Conservation (phyloP, 192 early-diverging fungal species). For the Endogone sp. region DNA sequence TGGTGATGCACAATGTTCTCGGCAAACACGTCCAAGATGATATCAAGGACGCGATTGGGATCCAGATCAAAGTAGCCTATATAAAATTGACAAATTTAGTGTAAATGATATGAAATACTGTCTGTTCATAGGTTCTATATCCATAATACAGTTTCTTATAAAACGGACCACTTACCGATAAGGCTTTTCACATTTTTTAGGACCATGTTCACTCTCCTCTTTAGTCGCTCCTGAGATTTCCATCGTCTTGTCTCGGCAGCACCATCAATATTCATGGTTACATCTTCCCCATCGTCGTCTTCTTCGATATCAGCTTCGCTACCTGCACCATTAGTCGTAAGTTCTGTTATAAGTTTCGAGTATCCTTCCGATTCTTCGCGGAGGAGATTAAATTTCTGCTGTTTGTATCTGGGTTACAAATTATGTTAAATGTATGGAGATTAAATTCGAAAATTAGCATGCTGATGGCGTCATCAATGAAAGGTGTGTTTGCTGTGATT, state of each 20-base stretch:
- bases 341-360: conserved; percentile 63
- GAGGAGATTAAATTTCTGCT: conserved; percentile 79
- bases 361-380: conserved; percentile 82
- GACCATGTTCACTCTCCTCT: conserved; percentile 11
- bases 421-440: neutral
- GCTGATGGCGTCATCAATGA: too few relatives aligned
- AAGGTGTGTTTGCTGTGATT: too few relatives aligned
- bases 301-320: neutral
- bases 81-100: too few relatives aligned
- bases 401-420: conserved; percentile 57
- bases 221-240: neutral
- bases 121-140: neutral
- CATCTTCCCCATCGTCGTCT: conserved; percentile 12
- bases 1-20: conserved; percentile 62
- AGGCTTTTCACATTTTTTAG: conserved; percentile 43
- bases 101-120: conserved; percentile 6
- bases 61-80: conserved; percentile 75
- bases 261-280: too few relatives aligned
- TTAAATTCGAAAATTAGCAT: too few relatives aligned
- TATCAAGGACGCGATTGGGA: conserved; percentile 78
- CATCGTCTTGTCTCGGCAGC: too few relatives aligned
- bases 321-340: conserved; percentile 34
- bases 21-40: conserved; percentile 73
- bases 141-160: neutral
- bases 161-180: conserved; percentile 40